These are phyloP conservation scores for Vicia faba DNA, from an alignment of 306 rosid genomes.

Conservation along the genomic window DNA sequence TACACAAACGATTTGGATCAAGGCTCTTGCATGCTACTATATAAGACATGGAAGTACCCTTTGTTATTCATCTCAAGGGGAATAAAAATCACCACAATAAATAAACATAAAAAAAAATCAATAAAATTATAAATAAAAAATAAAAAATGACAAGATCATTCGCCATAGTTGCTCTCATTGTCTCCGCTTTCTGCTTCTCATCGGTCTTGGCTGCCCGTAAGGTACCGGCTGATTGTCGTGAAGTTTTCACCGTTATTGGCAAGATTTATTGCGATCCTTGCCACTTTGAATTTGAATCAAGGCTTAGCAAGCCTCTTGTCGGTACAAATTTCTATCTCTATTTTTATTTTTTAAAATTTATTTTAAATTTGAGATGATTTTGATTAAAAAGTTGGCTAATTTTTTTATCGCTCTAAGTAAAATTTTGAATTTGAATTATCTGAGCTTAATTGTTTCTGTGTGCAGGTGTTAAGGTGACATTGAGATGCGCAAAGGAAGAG, in stretches of 20 bases:
- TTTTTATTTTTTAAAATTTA: too few relatives aligned
- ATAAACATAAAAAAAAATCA: not conserved
- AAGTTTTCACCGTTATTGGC: constrained; percentile 42
- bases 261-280: constrained; percentile 63
- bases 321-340: constrained; percentile 17
- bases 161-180: constrained; percentile 35
- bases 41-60: constrained; percentile 4
- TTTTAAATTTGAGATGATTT: too few relatives aligned
- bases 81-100: not conserved
- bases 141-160: constrained; percentile 41
- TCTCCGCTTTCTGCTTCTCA: constrained; percentile 39
- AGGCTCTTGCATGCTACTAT: constrained; percentile 6
- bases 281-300: constrained; percentile 46
- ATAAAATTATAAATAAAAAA: not conserved
- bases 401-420: too few relatives aligned
- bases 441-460: not conserved
- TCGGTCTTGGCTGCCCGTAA: constrained; percentile 25
- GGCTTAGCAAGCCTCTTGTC: constrained; percentile 40
- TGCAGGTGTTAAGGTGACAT: constrained; percentile 41
- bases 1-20: constrained; percentile 4
- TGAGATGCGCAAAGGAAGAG: constrained; percentile 35
- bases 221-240: not conserved
- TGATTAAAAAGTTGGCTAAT: too few relatives aligned
- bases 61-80: constrained; percentile 32
- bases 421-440: not conserved